A percentile compares a stretch with the other conserved stretches of the same genome.
Evolutionary conservation across 2,329 filamentous ascomycete genomes (phyloP).

Genomic region (Penicillium sp.): DNA sequence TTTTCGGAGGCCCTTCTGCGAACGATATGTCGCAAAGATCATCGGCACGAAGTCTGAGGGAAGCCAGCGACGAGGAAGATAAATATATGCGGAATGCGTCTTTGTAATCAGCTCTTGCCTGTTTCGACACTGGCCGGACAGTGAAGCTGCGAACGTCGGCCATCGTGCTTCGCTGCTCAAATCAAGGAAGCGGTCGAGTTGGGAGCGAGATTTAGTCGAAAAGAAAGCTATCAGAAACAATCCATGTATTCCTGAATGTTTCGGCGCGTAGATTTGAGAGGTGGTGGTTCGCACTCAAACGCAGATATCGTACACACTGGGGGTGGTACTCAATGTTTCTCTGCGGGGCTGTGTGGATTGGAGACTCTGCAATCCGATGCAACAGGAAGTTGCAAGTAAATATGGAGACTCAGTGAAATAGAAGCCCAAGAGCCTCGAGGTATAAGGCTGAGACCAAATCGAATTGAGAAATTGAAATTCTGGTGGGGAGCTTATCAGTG

Average conservation of each 20-base stretch:
- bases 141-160: slow-evolving; percentile 48
- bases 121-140: slow-evolving; percentile 55
- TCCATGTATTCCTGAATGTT: background rate
- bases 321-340: background rate
- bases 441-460: background rate
- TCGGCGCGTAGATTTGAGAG: background rate
- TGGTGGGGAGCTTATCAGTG: background rate
- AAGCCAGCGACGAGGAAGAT: slow-evolving; percentile 56
- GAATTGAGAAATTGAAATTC: background rate
- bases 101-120: slow-evolving; percentile 50
- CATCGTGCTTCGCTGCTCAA: slow-evolving; percentile 26
- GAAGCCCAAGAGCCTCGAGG: background rate
- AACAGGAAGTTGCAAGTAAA: background rate
- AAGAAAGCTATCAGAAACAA: background rate
- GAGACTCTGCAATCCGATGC: background rate
- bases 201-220: background rate
- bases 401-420: background rate
- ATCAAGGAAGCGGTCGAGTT: background rate
- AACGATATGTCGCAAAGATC: slow-evolving; percentile 52
- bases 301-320: background rate
- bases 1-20: slow-evolving; percentile 45
- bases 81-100: slow-evolving; percentile 62
- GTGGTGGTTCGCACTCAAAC: background rate
- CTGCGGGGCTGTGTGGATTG: background rate
- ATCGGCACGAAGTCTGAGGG: slow-evolving; percentile 57